Conservation (phyloP, 768 basidiomycete species). For the Suillus subluteus region DNA sequence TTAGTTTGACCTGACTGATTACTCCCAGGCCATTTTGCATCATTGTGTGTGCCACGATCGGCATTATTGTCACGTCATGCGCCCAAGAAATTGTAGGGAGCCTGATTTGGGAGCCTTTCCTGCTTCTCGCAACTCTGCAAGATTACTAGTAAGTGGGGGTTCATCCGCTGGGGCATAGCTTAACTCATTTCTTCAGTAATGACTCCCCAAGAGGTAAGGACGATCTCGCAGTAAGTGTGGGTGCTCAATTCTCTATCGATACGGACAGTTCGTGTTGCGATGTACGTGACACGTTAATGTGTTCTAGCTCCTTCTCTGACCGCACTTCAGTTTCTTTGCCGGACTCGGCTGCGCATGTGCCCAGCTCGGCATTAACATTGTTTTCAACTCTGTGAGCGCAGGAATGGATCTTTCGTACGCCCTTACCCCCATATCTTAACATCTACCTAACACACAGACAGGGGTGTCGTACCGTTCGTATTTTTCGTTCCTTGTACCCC, state of each 20-base stretch:
- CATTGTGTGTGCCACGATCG: conserved; percentile 20
- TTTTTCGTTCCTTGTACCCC: not conserved
- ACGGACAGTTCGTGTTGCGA: conserved; percentile 12
- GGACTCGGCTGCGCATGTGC: conserved; percentile 24
- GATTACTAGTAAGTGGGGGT: conserved; percentile 18
- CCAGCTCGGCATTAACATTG: conserved; percentile 23
- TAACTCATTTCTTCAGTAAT: not conserved
- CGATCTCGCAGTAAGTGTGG: not conserved
- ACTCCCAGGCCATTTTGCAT: conserved; percentile 17
- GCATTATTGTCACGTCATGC: conserved; percentile 19
- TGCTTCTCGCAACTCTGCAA: conserved; percentile 22
- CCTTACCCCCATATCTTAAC: not conserved
- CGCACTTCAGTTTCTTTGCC: conserved; percentile 21
- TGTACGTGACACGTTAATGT: conserved; percentile 9
- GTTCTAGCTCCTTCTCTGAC: conserved; percentile 10
- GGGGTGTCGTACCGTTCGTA: conserved; percentile 1
- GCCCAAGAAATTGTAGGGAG: conserved; percentile 19
- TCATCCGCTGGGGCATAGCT: not conserved
- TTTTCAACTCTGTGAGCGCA: conserved; percentile 23
- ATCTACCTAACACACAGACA: not conserved
- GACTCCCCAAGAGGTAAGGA: conserved; percentile 16
- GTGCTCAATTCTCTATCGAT: not conserved
- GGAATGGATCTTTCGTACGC: conserved; percentile 26
- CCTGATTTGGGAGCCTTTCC: conserved; percentile 23
- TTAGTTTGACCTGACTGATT: conserved; percentile 14